phyloP scores from a whole-genome alignment of 768 basidiomycete species.

The Cantharellus anzutake region DNA sequence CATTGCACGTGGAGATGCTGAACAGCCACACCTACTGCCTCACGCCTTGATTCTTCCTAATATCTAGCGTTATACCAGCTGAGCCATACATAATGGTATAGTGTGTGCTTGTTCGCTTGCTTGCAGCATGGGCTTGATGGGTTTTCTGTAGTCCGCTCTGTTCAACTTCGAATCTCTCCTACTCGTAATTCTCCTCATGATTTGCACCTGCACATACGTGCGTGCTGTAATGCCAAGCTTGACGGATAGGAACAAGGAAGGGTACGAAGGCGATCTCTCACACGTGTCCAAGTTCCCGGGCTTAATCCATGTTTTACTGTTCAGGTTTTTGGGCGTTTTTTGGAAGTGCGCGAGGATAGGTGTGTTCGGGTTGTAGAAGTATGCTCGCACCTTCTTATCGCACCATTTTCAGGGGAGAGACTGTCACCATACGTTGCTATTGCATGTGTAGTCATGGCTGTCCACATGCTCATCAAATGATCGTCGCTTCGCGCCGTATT shows the following conservation, averaged over 20 bases:
- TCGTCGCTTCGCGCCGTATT: not conserved
- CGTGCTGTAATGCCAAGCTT: constrained; percentile 78
- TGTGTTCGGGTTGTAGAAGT: constrained; percentile 18
- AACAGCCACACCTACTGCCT: too few species aligned
- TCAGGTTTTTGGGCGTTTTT: constrained; percentile 76
- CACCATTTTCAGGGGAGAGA: constrained; percentile 49
- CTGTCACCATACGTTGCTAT: constrained; percentile 90
- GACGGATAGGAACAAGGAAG: constrained; percentile 85
- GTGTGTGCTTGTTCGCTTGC: too few species aligned
- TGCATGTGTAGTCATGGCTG: constrained; percentile 85
- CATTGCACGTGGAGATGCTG: too few species aligned
- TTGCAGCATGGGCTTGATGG: too few species aligned
- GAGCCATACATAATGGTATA: too few species aligned
- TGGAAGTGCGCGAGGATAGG: constrained; percentile 96
- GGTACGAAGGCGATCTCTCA: constrained; percentile 21
- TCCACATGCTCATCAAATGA: constrained; percentile 30
- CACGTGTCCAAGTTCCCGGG: not conserved
- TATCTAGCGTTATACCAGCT: too few species aligned
- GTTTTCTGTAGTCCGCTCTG: constrained; percentile 53
- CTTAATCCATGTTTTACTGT: not conserved
- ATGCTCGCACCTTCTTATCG: not conserved
- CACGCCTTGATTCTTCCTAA: too few species aligned
- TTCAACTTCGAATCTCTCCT: constrained; percentile 97
- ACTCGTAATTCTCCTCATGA: constrained; percentile 78
- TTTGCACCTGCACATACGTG: constrained; percentile 95